phyloP scores from a whole-genome alignment of 768 basidiomycete species.

The Heimioporus sp. region DNA sequence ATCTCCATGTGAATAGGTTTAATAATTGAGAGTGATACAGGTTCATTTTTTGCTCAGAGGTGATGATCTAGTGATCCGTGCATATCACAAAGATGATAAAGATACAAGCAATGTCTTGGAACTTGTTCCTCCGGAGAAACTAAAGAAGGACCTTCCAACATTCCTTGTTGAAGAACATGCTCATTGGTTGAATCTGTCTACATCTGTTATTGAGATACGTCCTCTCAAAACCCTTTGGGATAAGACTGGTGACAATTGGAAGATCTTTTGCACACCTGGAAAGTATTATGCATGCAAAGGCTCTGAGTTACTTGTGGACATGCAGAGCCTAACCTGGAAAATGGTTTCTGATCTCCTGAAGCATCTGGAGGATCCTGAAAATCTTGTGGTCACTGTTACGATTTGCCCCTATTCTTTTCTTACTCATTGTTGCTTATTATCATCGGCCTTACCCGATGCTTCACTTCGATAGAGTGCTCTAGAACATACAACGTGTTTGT shows the following conservation, averaged over 20 bases:
- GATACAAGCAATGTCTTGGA: constrained; percentile 4
- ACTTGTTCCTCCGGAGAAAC: constrained; percentile 11
- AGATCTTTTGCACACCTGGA: not conserved
- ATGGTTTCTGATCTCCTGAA: constrained; percentile 16
- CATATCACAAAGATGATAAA: not conserved
- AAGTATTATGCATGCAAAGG: not conserved
- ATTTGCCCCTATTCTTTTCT: no score
- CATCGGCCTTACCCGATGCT: no score
- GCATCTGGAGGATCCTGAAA: constrained; percentile 1
- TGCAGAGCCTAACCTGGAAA: constrained; percentile 16
- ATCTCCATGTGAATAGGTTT: not conserved
- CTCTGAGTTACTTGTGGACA: constrained; percentile 10
- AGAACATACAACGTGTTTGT: no score
- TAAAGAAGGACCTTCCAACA: constrained; percentile 17
- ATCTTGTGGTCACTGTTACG: constrained; percentile 19
- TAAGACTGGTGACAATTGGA: constrained; percentile 5
- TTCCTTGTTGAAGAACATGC: constrained; percentile 10
- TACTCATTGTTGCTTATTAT: no score
- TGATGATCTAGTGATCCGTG: constrained; percentile 10
- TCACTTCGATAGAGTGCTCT: no score
- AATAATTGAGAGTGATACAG: constrained; percentile 2
- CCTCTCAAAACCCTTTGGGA: constrained; percentile 4
- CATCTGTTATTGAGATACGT: not conserved
- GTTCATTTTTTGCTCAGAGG: constrained; percentile 9
- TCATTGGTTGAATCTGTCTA: constrained; percentile 22